Base-by-base conservation (phyloP, 495 filamentous ascomycete genomes). In the Astrothelium subdiscretum region DNA sequence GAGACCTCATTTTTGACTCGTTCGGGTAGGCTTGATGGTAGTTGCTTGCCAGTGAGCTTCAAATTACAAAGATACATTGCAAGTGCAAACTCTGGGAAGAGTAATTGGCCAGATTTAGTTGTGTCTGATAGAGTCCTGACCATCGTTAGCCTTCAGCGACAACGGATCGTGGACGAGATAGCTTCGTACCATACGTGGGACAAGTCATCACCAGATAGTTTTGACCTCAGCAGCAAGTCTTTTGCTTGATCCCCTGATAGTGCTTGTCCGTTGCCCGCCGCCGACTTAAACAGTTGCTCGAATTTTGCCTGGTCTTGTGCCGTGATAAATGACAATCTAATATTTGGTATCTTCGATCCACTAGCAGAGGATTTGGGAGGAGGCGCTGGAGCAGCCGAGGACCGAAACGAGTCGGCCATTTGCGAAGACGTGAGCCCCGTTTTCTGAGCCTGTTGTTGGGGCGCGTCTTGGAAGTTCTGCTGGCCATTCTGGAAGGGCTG, bases 41-140 rank as follows among this genome's bases (percentile, higher is more conserved):
- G 69, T 0, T 83, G 77, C 73, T 95, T 96, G 31, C 92, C 92
- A 18, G 89, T 89, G 18, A 97, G 79, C 74, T 88, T 91, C 66
- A 97, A 70, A 66, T 97, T 97, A 78, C 95, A 99, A 22, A 99
- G 86, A 70, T 99, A 99, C 95, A 99, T 96, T 44, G 95, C 91
- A 57, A 99, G 77, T 12, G 94, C 95, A 63, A 99, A 97, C 75
- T 99, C 95, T 31, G 95, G 95, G 75, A 99, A 99, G 65, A 96
- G 87, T 43, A 99, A 80, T 72, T 96, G 92, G 18, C 95, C 95
- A 3, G 92, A 92, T 76, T 92, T 92, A 11, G 95, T 99, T 1
- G 95, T 96, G 76, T 99, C 95, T 20, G 90, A 90, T n/a, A 99
- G 75, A 15, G 90, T 89, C 91, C 88, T 92, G 60, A n/a, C 60